Evolutionary conservation across 148 eudicot genomes (phyloP).

Genomic region (Nepenthes gracilis): DNA sequence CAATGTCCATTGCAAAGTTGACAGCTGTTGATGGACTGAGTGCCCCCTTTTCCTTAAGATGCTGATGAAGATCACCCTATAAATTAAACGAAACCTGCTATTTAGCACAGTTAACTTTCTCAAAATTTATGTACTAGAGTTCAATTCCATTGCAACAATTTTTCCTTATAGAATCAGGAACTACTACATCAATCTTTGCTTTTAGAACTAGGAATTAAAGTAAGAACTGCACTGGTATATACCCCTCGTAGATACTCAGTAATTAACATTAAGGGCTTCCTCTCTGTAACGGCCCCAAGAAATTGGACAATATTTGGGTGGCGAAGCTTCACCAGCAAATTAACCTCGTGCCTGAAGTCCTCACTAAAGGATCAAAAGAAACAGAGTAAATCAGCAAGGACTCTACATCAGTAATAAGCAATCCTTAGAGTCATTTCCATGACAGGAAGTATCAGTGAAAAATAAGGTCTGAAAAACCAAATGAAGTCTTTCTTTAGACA

Average conservation of each 20-base stretch:
- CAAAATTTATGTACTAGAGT: neutral
- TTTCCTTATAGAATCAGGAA: neutral
- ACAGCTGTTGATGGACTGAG: conserved; percentile 75
- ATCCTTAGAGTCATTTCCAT: neutral
- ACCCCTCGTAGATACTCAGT: conserved; percentile 96
- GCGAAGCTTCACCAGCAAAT: conserved; percentile 92
- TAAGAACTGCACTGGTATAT: conserved; percentile 3
- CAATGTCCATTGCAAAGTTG: conserved; percentile 90
- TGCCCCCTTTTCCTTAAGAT: conserved; percentile 84
- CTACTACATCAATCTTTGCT: neutral
- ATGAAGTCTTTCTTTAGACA: neutral
- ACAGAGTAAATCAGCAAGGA: neutral
- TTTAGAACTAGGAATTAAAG: neutral
- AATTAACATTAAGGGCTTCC: conserved; percentile 91
- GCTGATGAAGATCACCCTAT: conserved; percentile 92
- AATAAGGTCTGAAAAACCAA: neutral
- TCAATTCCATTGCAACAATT: neutral
- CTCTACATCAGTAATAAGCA: neutral
- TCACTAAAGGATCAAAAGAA: conserved; percentile 38
- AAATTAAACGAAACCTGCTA: neutral
- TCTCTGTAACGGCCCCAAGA: conserved; percentile 96
- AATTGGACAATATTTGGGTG: conserved; percentile 98
- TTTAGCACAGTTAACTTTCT: neutral
- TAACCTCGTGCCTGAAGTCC: conserved; percentile 99
- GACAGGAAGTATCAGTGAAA: neutral